phyloP scores from a whole-genome alignment of 2,329 filamentous ascomycete genomes.

The Chaetomiaceae sp. region DNA sequence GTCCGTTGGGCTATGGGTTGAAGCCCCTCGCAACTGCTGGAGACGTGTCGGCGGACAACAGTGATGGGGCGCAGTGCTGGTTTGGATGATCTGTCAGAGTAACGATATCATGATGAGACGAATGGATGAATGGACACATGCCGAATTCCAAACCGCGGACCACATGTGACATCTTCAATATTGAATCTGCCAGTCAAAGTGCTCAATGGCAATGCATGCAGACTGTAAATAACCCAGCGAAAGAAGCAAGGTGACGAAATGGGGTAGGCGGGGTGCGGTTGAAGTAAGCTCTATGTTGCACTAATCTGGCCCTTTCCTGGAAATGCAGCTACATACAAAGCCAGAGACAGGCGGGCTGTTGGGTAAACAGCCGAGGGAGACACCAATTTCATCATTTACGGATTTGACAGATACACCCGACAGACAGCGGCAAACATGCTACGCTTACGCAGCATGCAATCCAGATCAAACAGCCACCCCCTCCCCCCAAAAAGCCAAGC shows the following conservation, averaged over 20 bases:
- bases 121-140: constrained; percentile 9
- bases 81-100: not conserved
- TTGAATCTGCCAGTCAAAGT: too few relatives aligned
- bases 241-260: too few relatives aligned
- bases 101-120: constrained; percentile 13
- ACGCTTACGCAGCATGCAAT: constrained; percentile 3
- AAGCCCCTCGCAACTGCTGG: too few relatives aligned
- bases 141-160: too few relatives aligned
- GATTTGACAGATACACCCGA: not conserved
- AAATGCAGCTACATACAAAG: not conserved
- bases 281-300: too few relatives aligned
- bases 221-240: not conserved
- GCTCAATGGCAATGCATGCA: not conserved
- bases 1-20: too few relatives aligned
- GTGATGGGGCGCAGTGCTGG: not conserved
- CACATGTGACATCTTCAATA: too few relatives aligned
- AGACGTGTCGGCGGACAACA: too few relatives aligned
- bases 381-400: not conserved
- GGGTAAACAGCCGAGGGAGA: too few relatives aligned
- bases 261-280: too few relatives aligned
- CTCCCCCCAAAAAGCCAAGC: not conserved
- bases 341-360: too few relatives aligned
- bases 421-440: not conserved
- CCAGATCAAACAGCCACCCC: not conserved
- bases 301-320: not conserved